These are phyloP conservation scores for Podaxis sp. DNA, from an alignment of 768 basidiomycete species.

Conservation along the genomic window DNA sequence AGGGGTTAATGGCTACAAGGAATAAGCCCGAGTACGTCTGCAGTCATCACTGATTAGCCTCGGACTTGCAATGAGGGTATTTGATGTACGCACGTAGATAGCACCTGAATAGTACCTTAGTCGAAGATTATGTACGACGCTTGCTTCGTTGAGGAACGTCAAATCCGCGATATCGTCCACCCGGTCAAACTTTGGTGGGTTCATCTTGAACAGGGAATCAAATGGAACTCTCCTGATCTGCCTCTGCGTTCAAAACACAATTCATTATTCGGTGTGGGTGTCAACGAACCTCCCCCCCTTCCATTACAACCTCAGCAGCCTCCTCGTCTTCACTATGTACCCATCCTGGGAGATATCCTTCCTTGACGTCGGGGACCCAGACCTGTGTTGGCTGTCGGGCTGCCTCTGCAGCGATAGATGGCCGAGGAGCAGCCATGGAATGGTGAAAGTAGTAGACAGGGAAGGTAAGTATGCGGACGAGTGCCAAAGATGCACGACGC, in stretches of 20 bases:
- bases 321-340: slow-evolving; percentile 85
- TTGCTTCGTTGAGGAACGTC: slow-evolving; percentile 97
- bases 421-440: slow-evolving; percentile 48
- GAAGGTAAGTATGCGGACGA: slow-evolving; percentile 2
- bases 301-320: slow-evolving; percentile 80
- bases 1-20: slow-evolving; percentile 98
- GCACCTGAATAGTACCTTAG: slow-evolving; percentile 87
- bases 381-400: slow-evolving; percentile 88
- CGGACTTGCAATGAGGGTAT: slow-evolving; percentile 5
- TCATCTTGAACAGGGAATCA: slow-evolving; percentile 91
- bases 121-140: slow-evolving; percentile 96
- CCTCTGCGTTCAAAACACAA: not conserved
- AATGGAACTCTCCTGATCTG: slow-evolving; percentile 58
- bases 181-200: slow-evolving; percentile 97
- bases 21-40: slow-evolving; percentile 96
- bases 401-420: slow-evolving; percentile 63
- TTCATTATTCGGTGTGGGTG: slow-evolving; percentile 8
- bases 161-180: slow-evolving; percentile 98
- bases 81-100: slow-evolving; percentile 77
- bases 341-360: slow-evolving; percentile 95
- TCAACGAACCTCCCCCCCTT: slow-evolving; percentile 73
- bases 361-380: slow-evolving; percentile 91
- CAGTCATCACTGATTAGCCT: slow-evolving; percentile 1
- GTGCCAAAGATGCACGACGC: slow-evolving; percentile 2
- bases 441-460: not conserved